A percentile compares a stretch with the other conserved stretches of the same genome.
These are phyloP conservation scores for Cyberlindnera xishuangbannaensis DNA, from an alignment of 805 yeast genomes.

Conservation along the genomic window DNA sequence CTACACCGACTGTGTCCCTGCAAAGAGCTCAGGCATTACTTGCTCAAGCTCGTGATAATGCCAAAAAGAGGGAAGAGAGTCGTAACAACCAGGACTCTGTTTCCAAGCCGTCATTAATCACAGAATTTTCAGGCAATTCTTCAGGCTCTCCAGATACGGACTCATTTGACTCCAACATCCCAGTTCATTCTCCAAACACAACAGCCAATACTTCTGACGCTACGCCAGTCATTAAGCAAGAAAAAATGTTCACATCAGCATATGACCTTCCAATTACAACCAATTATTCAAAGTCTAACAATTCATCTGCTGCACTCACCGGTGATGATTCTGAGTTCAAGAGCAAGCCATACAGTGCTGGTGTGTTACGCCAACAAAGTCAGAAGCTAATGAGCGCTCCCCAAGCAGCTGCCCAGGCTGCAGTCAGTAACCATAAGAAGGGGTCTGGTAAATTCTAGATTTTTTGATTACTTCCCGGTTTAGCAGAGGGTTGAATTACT, in stretches of 20 bases:
- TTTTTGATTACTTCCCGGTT: too few relatives aligned
- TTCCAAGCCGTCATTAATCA: constrained; percentile 15
- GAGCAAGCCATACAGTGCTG: constrained; percentile 19
- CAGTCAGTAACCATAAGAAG: constrained; percentile 6
- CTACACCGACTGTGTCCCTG: constrained; percentile 90
- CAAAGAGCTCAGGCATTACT: constrained; percentile 81
- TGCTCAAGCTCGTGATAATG: constrained; percentile 75
- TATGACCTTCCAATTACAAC: constrained; percentile 43
- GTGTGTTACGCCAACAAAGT: constrained; percentile 19
- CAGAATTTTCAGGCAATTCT: constrained; percentile 26
- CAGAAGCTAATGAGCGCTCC: constrained; percentile 14
- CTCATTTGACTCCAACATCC: constrained; percentile 24
- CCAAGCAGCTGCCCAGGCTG: constrained; percentile 19
- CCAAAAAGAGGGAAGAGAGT: constrained; percentile 45
- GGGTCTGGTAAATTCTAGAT: constrained; percentile 4
- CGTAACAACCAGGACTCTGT: constrained; percentile 19
- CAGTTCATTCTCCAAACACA: constrained; percentile 27
- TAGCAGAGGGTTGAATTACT: too few relatives aligned
- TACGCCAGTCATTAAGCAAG: constrained; percentile 20
- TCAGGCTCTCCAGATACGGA: constrained; percentile 26
- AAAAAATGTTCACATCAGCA: constrained; percentile 51
- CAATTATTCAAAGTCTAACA: constrained; percentile 25
- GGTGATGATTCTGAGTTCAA: constrained; percentile 21
- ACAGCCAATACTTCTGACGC: constrained; percentile 37
- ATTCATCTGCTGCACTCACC: constrained; percentile 13